phyloP scores from a whole-genome alignment of 176 grass and related monocot species.

The Themeda triandra region DNA sequence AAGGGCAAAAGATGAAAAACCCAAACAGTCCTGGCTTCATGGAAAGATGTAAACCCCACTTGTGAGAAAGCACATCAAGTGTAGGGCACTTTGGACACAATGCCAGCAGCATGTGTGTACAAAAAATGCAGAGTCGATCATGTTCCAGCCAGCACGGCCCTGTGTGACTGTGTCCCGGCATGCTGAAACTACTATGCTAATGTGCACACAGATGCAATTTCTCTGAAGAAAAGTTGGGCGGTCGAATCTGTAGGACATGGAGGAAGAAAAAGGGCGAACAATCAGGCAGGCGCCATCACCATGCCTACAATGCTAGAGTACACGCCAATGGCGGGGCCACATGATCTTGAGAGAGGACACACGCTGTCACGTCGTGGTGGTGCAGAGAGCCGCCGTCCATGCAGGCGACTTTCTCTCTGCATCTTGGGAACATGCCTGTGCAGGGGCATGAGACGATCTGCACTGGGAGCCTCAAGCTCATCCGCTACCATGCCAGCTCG shows the following conservation, averaged over 20 bases:
- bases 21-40: conserved; percentile 2
- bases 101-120: conserved; percentile 17
- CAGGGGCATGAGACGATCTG: conserved; percentile 28
- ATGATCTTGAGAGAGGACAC: conserved; percentile 45
- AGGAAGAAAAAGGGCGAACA: neutral
- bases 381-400: conserved; percentile 1
- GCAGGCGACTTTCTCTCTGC: conserved; percentile 34
- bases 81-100: conserved; percentile 18
- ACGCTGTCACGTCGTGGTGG: conserved; percentile 22
- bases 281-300: neutral
- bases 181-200: too few species aligned
- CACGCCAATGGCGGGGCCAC: neutral
- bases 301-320: neutral
- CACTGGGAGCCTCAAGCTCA: too few species aligned
- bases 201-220: neutral
- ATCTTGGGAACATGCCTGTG: conserved; percentile 38
- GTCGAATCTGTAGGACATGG: neutral
- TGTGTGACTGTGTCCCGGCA: neutral
- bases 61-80: conserved; percentile 18
- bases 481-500: too few species aligned
- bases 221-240: conserved; percentile 3
- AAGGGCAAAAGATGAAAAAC: conserved; percentile 22
- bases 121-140: conserved; percentile 20
- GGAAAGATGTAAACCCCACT: conserved; percentile 22
- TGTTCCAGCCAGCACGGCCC: neutral